Conservation (phyloP, 2,329 filamentous ascomycete species). For the Ascochyta viciae-villosae region DNA sequence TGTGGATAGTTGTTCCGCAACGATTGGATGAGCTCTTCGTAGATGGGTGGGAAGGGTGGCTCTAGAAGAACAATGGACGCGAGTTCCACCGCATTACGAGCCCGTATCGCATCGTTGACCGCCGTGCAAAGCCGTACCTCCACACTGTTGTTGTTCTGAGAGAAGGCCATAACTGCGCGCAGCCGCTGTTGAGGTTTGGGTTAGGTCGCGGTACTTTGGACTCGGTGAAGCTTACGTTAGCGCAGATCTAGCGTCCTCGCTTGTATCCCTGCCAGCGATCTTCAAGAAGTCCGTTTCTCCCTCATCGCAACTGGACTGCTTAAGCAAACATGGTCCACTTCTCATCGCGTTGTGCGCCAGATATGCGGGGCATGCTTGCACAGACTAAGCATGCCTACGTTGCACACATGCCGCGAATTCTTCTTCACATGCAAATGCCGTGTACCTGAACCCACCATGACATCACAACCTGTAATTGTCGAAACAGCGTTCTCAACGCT, state of each 20-base stretch:
- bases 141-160: constrained; percentile 31
- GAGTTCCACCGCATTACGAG: constrained; percentile 31
- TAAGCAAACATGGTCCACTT: too few relatives aligned
- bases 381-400: too few relatives aligned
- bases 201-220: constrained; percentile 9
- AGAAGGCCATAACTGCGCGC: constrained; percentile 29
- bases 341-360: too few relatives aligned
- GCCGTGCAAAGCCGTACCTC: constrained; percentile 37
- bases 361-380: neutral
- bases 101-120: constrained; percentile 36
- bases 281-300: neutral
- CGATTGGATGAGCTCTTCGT: constrained; percentile 38
- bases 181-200: constrained; percentile 15
- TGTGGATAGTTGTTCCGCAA: constrained; percentile 35
- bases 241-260: constrained; percentile 13
- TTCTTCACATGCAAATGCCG: constrained; percentile 29
- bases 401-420: neutral
- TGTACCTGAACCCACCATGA: constrained; percentile 22
- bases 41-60: constrained; percentile 36
- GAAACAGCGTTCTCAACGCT: constrained; percentile 17
- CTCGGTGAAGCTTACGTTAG: neutral
- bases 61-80: constrained; percentile 41
- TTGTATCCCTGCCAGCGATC: constrained; percentile 14
- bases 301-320: too few relatives aligned
- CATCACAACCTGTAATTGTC: constrained; percentile 29